phyloP scores from a whole-genome alignment of 345 rosid species.

The Microcos paniculata region DNA sequence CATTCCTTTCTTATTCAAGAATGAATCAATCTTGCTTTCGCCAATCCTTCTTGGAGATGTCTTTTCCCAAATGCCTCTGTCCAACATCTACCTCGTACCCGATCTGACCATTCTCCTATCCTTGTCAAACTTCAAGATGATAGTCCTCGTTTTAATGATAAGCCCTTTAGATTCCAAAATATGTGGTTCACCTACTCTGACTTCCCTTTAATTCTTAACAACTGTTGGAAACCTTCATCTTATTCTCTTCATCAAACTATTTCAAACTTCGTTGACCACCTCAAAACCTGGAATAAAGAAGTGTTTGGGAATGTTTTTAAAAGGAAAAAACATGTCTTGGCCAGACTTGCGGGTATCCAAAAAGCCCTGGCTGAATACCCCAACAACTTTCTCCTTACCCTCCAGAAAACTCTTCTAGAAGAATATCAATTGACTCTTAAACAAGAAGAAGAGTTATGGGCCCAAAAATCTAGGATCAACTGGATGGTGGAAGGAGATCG shows the following conservation, averaged over 20 bases:
- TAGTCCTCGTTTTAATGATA: background rate
- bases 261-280: too few species aligned
- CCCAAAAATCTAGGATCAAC: background rate
- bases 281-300: background rate
- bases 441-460: background rate
- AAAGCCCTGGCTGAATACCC: background rate
- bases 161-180: background rate
- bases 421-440: background rate
- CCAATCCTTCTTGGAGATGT: background rate
- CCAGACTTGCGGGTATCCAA: background rate
- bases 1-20: background rate
- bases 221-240: background rate
- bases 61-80: background rate
- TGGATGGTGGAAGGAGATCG: background rate
- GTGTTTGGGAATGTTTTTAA: background rate
- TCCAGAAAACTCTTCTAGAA: background rate
- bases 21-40: background rate
- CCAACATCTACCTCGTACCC: background rate
- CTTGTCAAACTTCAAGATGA: background rate
- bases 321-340: background rate
- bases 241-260: too few species aligned
- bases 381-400: background rate
- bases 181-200: background rate
- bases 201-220: background rate
- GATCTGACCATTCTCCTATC: background rate